Base-by-base conservation (phyloP, 2,329 filamentous ascomycete genomes). In the Onygenales sp. region DNA sequence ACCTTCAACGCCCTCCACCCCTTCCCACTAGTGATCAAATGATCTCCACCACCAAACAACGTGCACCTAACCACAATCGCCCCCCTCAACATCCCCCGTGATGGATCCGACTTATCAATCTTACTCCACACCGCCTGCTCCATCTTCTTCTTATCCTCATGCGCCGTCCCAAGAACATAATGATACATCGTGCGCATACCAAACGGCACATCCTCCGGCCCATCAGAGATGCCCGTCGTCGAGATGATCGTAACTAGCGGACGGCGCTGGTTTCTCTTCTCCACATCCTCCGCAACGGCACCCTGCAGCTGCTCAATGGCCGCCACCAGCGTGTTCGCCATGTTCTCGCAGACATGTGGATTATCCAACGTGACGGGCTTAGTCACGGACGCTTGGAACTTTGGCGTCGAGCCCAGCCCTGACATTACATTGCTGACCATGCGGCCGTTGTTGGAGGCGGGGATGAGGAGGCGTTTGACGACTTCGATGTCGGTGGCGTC, bases 371-470 rank as follows among this genome's bases (percentile, higher is more conserved):
- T 58, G n/a, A 59, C 50, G 43, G 63, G 58, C 42, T 59, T 55
- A 42, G 55, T 41, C 17, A 62, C 57, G 13, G 56, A 57, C 51
- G 55, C 50, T 54, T 59, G 59, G 48, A 63, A 51, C 56, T 60
- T 63, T 48, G 61, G 61, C 39, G 59, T 54, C 51, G 53, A 54
- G 21, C 52, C 55, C 36, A 81, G 69, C 13, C 77, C 78, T 33
- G 67, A 71, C 46, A 78, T 57, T 53, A 81, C 73, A 7, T 68
- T 64, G 56, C 74, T 69, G 31, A 74, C 75, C 0, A 66, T 61
- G 1, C 68, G 43, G 1, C 61, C 55, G 21, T 54, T 54, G 33
- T 60, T 61, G 27, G 50, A 45, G 0, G 61, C 56, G 17, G 63
- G 60, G 14, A 69, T 59, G 17, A 77, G 61, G 0, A 71, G 66